Base-by-base conservation (phyloP, 2,329 filamentous ascomycete species). In the Fusarium globosum region DNA sequence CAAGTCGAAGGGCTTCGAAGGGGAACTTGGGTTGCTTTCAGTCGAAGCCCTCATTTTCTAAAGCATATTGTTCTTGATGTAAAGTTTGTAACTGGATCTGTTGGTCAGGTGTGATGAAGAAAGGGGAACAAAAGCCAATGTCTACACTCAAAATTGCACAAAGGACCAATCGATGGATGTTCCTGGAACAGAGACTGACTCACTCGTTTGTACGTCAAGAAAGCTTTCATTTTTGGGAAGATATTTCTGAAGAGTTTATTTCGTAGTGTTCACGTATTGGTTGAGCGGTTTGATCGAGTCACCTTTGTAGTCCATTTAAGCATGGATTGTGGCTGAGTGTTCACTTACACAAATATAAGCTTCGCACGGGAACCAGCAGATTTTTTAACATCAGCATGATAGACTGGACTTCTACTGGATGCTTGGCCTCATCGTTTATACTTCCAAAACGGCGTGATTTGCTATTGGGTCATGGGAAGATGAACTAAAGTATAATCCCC, bases 241-340 rank as follows among this genome's bases (percentile, higher is more conserved):
- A 8, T 7, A 12, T 4, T 26, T 26, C 18, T 15, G 13, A 11
- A 6, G 2, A 21, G 6, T 4, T 20, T 1, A 1, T 20, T 16
- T 12, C 6, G 48, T 26, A 26, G 49, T 52, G n/a, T 36, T 21
- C n/a, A 36, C 2, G 13, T 26, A 21, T 36, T 52, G n/a, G 49
- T 15, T 26, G 13, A 52, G 13, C n/a, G 26, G 13, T 21, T 36
- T 36, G 33, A 36, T 26, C 7, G 30, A 36, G 18, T 52, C n/a
- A 52, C 13, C n/a, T 52, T 26, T 52, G 30, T 26, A 20, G 30
- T 51, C n/a, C 10, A 10, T 35, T 20, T 15, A 15, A 26, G 16
- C 30, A 10, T 36, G 4, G 2, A 21, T 4, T 2, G 30, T 52
- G 33, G 18, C 49, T 20, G 23, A 4, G 7, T 36, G n/a, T 21